A percentile compares a stretch with the other conserved stretches of the same genome.
These are phyloP conservation scores for Microbotryum saponariae DNA, from an alignment of 1,284 basidiomycete species.

Conservation along the genomic window DNA sequence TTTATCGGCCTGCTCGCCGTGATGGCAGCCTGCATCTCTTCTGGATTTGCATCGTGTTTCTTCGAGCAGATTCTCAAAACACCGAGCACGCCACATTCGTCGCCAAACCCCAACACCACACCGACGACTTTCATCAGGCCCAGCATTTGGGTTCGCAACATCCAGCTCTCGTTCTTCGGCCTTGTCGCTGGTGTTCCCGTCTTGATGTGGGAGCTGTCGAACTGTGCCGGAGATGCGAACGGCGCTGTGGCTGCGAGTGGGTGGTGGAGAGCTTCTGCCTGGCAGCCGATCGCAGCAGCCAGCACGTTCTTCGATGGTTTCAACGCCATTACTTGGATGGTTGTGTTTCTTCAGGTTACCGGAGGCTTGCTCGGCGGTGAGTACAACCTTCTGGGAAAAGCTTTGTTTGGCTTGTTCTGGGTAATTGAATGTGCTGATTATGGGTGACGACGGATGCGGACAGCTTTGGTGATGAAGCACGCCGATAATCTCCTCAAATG, in stretches of 20 bases:
- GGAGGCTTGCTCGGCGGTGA: constrained; percentile 41
- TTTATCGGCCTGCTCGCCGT: constrained; percentile 40
- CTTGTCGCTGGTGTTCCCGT: constrained; percentile 35
- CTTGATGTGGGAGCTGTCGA: constrained; percentile 30
- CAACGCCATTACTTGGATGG: constrained; percentile 38
- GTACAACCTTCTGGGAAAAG: constrained; percentile 11
- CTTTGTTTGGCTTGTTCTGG: too few relatives aligned
- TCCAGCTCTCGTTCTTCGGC: constrained; percentile 40
- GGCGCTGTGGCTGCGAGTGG: constrained; percentile 2
- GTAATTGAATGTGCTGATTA: background rate
- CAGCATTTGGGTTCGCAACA: constrained; percentile 42
- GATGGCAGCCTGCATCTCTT: constrained; percentile 39
- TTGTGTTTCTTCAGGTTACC: constrained; percentile 39
- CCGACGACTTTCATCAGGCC: constrained; percentile 9
- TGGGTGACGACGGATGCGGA: background rate
- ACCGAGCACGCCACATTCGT: constrained; percentile 2
- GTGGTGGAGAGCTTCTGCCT: background rate
- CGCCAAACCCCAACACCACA: background rate
- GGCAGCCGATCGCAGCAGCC: background rate
- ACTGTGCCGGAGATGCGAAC: constrained; percentile 3
- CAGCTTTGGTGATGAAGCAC: constrained; percentile 36
- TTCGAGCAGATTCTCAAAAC: constrained; percentile 42
- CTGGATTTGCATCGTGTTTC: constrained; percentile 41
- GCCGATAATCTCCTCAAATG: constrained; percentile 43
- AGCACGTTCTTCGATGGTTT: constrained; percentile 37